Evolutionary conservation across 1,139 yeast genomes (phyloP), one percentile per base, ranked within the genome.

Genomic region (Debaryomyces udenii): DNA sequence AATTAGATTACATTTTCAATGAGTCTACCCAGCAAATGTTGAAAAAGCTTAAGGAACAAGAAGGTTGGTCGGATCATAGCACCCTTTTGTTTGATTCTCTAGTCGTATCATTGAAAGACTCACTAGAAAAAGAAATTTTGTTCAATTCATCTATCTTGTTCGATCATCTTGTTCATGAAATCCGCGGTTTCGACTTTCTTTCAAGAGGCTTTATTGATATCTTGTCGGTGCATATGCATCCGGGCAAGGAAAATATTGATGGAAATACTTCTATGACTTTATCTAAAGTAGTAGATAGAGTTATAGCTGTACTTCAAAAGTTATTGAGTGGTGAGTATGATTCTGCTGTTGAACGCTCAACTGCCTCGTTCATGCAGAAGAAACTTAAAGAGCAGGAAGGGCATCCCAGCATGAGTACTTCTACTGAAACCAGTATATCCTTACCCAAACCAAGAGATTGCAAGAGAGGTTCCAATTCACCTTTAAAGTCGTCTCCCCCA

Each of bases 111-210:
- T 55, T 83, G 30, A 70, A 68, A 30, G 78, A 76, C 18, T 60
- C 70, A 0, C 59, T 79, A 4, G 81, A 81, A 38, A 70, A 68
- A 38, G 83, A 82, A 33, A 68, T 83, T 6, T 57, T 83, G 28
- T 71, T 79, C 45, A 74, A 76, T 48, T 74, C 87, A 0, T 74
- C 86, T 0, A 63, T 78, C 6, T 59, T 81, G 23, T 70, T 66
- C 44, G 78, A 73, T 47, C 62, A 67, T 41, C 52, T 73, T 35
- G 55, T 70, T 2, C 57, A 60, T 18, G 64, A 66, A 31, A 45
- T 69, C 35, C 48, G 55, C 7, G 57, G 56, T 2, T 64, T 52
- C 44, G 51, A 51, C 30, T 59, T 50, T 38, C 40, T 59, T 10
- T 46, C 60, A 4, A 48, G 39, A 3, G 54, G 52, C 9, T 47